phyloP scores from a whole-genome alignment of 495 filamentous ascomycete genomes.

The Gamarada debralockiae region DNA sequence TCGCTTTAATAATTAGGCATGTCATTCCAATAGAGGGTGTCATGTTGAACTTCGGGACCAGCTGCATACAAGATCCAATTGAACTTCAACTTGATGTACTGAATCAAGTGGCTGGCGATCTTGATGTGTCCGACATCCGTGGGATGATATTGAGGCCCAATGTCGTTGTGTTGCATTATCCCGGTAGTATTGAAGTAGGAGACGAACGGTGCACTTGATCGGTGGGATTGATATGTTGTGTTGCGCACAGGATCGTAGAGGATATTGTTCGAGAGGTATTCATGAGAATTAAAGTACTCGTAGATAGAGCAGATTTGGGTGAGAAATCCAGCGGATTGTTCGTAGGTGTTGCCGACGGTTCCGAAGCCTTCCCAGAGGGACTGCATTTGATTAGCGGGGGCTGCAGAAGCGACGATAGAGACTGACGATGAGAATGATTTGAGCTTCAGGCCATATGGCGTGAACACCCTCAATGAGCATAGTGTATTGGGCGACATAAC shows the following conservation, averaged over 20 bases:
- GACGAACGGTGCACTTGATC: slow-evolving; percentile 47
- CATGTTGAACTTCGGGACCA: slow-evolving; percentile 61
- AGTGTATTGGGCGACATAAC: slow-evolving; percentile 54
- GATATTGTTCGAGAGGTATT: slow-evolving; percentile 37
- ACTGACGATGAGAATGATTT: slow-evolving; percentile 59
- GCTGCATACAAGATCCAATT: slow-evolving; percentile 58
- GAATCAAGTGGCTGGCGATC: slow-evolving; percentile 58
- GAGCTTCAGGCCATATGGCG: slow-evolving; percentile 54
- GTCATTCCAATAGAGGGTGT: slow-evolving; percentile 57
- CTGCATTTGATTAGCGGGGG: slow-evolving; percentile 25
- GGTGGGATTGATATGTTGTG: slow-evolving; percentile 31
- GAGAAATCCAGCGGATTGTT: slow-evolving; percentile 42
- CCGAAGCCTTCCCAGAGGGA: slow-evolving; percentile 62
- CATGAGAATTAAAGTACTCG: slow-evolving; percentile 49
- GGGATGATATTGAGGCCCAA: slow-evolving; percentile 58
- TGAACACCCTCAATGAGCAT: slow-evolving; percentile 60
- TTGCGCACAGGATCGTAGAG: slow-evolving; percentile 42
- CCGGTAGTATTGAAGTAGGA: slow-evolving; percentile 67
- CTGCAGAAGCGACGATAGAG: not conserved
- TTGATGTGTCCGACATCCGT: slow-evolving; percentile 68
- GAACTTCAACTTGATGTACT: slow-evolving; percentile 39
- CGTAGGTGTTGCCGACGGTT: slow-evolving; percentile 48
- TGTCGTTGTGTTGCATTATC: slow-evolving; percentile 67
- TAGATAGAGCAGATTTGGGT: slow-evolving; percentile 52
- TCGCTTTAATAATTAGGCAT: too few species aligned